These are phyloP conservation scores for Rusavskia elegans DNA, from an alignment of 495 filamentous ascomycete species.

Conservation along the genomic window DNA sequence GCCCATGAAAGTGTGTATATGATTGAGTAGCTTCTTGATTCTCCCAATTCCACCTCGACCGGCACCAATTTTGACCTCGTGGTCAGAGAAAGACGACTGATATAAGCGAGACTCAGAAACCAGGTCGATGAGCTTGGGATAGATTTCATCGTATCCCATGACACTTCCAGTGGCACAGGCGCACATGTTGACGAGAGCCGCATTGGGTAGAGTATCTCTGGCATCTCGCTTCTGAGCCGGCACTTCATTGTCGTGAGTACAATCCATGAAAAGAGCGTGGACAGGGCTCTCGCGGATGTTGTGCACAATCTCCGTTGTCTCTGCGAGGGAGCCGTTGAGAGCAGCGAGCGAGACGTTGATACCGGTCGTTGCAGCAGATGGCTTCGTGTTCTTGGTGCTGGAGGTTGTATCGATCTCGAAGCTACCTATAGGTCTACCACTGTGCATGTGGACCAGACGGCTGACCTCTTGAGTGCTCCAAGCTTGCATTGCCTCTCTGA, in stretches of 20 bases:
- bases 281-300: slow-evolving; percentile 67
- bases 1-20: slow-evolving; percentile 87
- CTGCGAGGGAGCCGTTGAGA: slow-evolving; percentile 22
- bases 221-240: slow-evolving; percentile 93
- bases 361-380: slow-evolving; percentile 20
- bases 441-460: slow-evolving; percentile 84
- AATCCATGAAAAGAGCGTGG: slow-evolving; percentile 96
- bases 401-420: slow-evolving; percentile 74
- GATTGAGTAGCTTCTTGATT: slow-evolving; percentile 80
- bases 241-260: slow-evolving; percentile 95
- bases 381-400: slow-evolving; percentile 67
- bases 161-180: slow-evolving; percentile 85
- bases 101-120: slow-evolving; percentile 79
- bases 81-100: slow-evolving; percentile 49
- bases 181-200: slow-evolving; percentile 90
- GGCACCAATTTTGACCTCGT: slow-evolving; percentile 39
- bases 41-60: slow-evolving; percentile 70
- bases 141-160: slow-evolving; percentile 98
- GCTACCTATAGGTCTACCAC: slow-evolving; percentile 86
- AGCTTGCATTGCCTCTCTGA: slow-evolving; percentile 95
- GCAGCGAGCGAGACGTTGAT: slow-evolving; percentile 21
- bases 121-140: slow-evolving; percentile 78
- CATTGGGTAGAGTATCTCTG: slow-evolving; percentile 87
- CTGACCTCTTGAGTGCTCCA: slow-evolving; percentile 91
- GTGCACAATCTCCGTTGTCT: slow-evolving; percentile 42